Percentiles rank a stretch among this genome's conserved stretches.
Conservation (phyloP, 495 filamentous ascomycete genomes). For the Lasiosphaeria miniovina region DNA sequence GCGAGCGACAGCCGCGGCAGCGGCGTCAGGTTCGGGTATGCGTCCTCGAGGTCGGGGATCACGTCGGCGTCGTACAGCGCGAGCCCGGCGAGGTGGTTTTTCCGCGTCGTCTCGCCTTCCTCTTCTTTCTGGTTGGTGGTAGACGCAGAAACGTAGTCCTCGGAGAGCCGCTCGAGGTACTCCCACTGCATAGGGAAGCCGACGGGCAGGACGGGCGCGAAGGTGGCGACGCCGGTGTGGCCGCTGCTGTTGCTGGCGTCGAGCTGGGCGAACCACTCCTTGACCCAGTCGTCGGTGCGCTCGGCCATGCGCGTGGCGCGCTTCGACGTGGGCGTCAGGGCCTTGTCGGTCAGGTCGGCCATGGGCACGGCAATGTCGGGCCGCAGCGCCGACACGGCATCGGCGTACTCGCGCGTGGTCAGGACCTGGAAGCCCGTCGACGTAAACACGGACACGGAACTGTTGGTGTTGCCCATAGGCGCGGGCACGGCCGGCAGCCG, state of each 20-base stretch:
- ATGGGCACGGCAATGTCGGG: constrained; percentile 82
- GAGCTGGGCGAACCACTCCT: constrained; percentile 64
- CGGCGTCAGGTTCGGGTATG: constrained; percentile 43
- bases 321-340: constrained; percentile 57
- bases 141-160: constrained; percentile 35
- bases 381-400: constrained; percentile 56
- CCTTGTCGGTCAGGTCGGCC: constrained; percentile 66
- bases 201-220: constrained; percentile 79
- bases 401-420: constrained; percentile 62
- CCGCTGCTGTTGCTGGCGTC: constrained; percentile 37
- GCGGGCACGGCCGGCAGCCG: constrained; percentile 71
- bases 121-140: too few species aligned
- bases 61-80: constrained; percentile 75
- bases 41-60: constrained; percentile 59
- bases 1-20: constrained; percentile 74
- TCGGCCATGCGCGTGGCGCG: constrained; percentile 80
- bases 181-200: constrained; percentile 68
- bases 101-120: too few species aligned
- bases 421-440: constrained; percentile 77
- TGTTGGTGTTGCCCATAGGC: constrained; percentile 69
- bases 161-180: constrained; percentile 66
- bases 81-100: constrained; percentile 64
- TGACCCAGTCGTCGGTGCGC: constrained; percentile 77
- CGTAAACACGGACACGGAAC: constrained; percentile 72
- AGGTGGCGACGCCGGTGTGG: constrained; percentile 48